phyloP scores from a whole-genome alignment of 176 grass and related monocot genomes.

The Tillandsia fasciculata region DNA sequence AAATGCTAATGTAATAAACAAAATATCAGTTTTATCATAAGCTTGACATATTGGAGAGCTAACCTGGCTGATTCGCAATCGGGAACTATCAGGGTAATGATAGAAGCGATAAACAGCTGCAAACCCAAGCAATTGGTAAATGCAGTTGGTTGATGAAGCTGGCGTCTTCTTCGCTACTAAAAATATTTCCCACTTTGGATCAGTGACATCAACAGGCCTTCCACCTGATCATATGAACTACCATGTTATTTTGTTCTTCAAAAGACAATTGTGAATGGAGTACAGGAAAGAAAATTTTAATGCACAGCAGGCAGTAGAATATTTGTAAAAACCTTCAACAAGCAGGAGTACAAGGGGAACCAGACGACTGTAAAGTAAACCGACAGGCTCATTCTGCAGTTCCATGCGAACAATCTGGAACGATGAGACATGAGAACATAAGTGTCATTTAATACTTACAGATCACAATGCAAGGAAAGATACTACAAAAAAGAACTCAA shows the following conservation, averaged over 20 bases:
- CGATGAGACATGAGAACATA: not conserved
- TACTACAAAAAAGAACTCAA: not conserved
- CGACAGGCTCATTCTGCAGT: slow-evolving; percentile 50
- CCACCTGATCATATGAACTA: slow-evolving; percentile 35
- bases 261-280: slow-evolving; percentile 6
- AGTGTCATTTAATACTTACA: not conserved
- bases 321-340: slow-evolving; percentile 62
- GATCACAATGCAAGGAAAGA: no score
- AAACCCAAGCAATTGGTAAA: slow-evolving; percentile 57
- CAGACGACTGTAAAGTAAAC: slow-evolving; percentile 77
- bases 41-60: not conserved
- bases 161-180: slow-evolving; percentile 42
- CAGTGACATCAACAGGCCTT: slow-evolving; percentile 70
- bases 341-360: slow-evolving; percentile 89
- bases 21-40: slow-evolving; percentile 13
- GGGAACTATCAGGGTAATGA: slow-evolving; percentile 63
- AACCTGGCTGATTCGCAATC: slow-evolving; percentile 86
- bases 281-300: not conserved
- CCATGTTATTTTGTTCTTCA: not conserved
- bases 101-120: slow-evolving; percentile 74
- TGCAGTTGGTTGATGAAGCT: slow-evolving; percentile 15
- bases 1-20: slow-evolving; percentile 1
- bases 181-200: slow-evolving; percentile 88
- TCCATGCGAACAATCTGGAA: slow-evolving; percentile 59
- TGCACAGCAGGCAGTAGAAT: slow-evolving; percentile 5